phyloP scores from a whole-genome alignment of 2,329 filamentous ascomycete genomes.

The Chrysoporthe austroafricana region DNA sequence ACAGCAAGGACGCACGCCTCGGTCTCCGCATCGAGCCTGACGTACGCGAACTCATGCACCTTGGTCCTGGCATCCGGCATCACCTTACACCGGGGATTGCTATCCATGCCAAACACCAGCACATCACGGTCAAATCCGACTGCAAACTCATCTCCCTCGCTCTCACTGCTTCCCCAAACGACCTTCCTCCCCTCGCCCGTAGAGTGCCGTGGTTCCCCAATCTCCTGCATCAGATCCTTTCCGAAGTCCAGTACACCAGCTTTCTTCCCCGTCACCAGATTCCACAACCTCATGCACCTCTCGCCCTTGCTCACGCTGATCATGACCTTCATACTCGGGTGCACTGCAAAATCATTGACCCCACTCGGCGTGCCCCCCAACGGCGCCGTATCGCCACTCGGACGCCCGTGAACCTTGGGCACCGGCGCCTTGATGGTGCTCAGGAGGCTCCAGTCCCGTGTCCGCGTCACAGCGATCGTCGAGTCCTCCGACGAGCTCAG shows the following conservation, averaged over 20 bases:
- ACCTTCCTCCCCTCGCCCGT: slow-evolving; percentile 84
- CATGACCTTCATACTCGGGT: slow-evolving; percentile 97
- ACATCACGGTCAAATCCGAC: slow-evolving; percentile 87
- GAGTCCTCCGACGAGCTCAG: slow-evolving; percentile 90
- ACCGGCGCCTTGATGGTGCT: slow-evolving; percentile 88
- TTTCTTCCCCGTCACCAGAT: slow-evolving; percentile 94
- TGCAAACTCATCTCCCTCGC: slow-evolving; percentile 78
- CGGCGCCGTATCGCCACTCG: slow-evolving; percentile 87
- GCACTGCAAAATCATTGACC: slow-evolving; percentile 92
- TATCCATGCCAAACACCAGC: slow-evolving; percentile 87
- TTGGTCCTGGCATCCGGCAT: slow-evolving; percentile 73
- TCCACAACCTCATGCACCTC: slow-evolving; percentile 92
- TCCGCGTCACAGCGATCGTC: slow-evolving; percentile 83
- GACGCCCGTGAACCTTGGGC: slow-evolving; percentile 77
- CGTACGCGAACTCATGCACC: slow-evolving; percentile 79
- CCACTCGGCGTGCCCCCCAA: slow-evolving; percentile 82
- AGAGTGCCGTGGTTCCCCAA: slow-evolving; percentile 76
- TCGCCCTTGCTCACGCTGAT: slow-evolving; percentile 90
- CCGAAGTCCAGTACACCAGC: slow-evolving; percentile 89
- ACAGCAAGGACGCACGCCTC: slow-evolving; percentile 68
- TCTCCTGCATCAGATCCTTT: slow-evolving; percentile 70
- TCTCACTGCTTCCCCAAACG: slow-evolving; percentile 74
- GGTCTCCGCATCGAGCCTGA: slow-evolving; percentile 55
- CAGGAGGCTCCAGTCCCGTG: slow-evolving; percentile 86
- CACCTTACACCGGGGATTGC: slow-evolving; percentile 75